Conservation (phyloP, 164 flowering plant genomes). For the Magnolia kwangsiensis region DNA sequence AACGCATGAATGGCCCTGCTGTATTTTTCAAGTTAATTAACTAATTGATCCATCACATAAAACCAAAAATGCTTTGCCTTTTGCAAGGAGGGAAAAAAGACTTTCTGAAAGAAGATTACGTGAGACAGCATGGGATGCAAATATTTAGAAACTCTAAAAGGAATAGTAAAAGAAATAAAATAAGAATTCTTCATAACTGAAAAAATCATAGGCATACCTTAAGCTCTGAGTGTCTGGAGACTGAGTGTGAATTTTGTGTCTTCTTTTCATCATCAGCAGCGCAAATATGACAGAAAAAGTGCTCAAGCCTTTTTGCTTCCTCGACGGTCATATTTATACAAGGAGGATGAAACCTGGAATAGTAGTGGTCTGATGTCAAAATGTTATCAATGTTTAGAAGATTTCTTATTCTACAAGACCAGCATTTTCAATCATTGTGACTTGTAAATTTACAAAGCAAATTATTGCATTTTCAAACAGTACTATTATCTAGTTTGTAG, state of each 20-base stretch:
- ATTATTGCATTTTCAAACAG: too few species aligned
- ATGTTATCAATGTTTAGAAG: neutral
- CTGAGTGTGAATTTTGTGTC: slow-evolving; percentile 36
- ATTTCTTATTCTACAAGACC: neutral
- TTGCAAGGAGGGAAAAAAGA: too few species aligned
- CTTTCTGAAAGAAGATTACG: neutral
- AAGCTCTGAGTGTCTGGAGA: slow-evolving; percentile 44
- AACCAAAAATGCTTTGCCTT: too few species aligned
- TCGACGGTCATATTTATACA: slow-evolving; percentile 72
- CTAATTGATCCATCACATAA: too few species aligned
- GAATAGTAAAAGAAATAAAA: too few species aligned
- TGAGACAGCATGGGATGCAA: neutral
- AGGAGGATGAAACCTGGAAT: slow-evolving; percentile 74
- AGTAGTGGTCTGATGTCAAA: neutral
- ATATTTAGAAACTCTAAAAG: neutral
- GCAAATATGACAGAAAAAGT: slow-evolving; percentile 69
- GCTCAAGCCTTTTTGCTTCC: slow-evolving; percentile 66
- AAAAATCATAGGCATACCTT: slow-evolving; percentile 39
- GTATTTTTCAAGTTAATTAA: too few species aligned
- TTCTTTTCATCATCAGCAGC: slow-evolving; percentile 56
- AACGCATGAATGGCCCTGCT: too few species aligned
- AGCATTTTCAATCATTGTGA: too few species aligned
- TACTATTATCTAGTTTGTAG: too few species aligned
- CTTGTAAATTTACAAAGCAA: too few species aligned
- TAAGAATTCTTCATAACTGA: neutral